A percentile compares a stretch with the other conserved stretches of the same genome.
phyloP scores from a whole-genome alignment of 129 eudicot genomes.

The Flaveria bidentis region DNA sequence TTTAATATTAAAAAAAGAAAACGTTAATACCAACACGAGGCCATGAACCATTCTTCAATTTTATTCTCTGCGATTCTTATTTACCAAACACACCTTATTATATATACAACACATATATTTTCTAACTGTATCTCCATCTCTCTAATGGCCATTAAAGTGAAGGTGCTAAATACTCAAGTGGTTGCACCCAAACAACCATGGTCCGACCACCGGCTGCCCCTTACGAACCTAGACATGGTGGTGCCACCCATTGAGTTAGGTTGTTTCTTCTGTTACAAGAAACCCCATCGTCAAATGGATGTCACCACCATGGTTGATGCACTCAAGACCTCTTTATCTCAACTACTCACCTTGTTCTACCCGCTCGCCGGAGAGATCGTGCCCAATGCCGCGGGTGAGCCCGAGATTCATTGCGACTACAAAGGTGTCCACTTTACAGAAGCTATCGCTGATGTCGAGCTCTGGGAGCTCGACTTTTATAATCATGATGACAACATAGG shows the following conservation, averaged over 20 bases:
- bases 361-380: constrained; percentile 47
- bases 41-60: too few species aligned
- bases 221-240: constrained; percentile 34
- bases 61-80: too few species aligned
- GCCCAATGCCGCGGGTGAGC: constrained; percentile 39
- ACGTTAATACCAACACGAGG: too few species aligned
- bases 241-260: constrained; percentile 32
- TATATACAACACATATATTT: not conserved
- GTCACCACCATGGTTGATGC: constrained; percentile 8
- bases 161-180: constrained; percentile 28
- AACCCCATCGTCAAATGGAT: constrained; percentile 1
- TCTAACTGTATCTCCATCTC: not conserved
- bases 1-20: too few species aligned
- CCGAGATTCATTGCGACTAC: constrained; percentile 45
- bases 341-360: constrained; percentile 37
- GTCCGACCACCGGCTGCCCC: constrained; percentile 27
- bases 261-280: constrained; percentile 31
- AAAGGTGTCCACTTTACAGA: constrained; percentile 52
- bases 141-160: constrained; percentile 24
- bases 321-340: constrained; percentile 31
- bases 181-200: constrained; percentile 26
- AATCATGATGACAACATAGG: constrained; percentile 42
- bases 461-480: constrained; percentile 44
- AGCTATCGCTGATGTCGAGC: constrained; percentile 43
- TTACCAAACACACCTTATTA: not conserved